Evolutionary conservation across 306 rosid genomes (phyloP).

Genomic region (Corylus americana): DNA sequence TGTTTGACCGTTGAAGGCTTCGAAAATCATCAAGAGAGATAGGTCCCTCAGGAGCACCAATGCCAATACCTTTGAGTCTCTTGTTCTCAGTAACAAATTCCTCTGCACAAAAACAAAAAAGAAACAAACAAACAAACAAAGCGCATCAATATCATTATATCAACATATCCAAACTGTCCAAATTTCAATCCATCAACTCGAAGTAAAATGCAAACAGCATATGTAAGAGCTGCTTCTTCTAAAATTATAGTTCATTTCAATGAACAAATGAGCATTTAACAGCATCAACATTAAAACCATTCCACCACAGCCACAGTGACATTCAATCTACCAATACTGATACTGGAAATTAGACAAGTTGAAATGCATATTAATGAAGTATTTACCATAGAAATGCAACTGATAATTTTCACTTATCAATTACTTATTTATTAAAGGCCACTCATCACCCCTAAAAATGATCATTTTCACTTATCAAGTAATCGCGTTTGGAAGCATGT

Average conservation of each 20-base stretch:
- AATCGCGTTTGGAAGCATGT: background rate
- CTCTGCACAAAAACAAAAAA: constrained; percentile 39
- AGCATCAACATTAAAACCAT: background rate
- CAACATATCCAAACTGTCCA: background rate
- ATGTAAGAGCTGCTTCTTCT: background rate
- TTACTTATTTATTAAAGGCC: background rate
- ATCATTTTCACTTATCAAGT: background rate
- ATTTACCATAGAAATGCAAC: background rate
- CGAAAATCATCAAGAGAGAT: constrained; percentile 97
- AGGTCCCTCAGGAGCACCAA: constrained; percentile 97
- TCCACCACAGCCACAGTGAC: background rate
- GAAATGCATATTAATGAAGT: background rate
- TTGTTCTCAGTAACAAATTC: constrained; percentile 65
- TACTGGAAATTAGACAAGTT: background rate
- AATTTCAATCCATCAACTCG: background rate
- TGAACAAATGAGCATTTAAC: background rate
- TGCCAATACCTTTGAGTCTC: constrained; percentile 91
- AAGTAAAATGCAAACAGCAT: background rate
- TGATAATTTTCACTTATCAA: background rate
- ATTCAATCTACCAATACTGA: background rate
- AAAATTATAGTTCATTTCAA: background rate
- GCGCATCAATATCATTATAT: background rate
- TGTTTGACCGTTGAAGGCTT: constrained; percentile 89
- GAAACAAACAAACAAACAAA: constrained; percentile 8
- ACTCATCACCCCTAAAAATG: background rate